Evolutionary conservation across 1,284 basidiomycete species (phyloP).

Genomic region (Trichosporon sp.): DNA sequence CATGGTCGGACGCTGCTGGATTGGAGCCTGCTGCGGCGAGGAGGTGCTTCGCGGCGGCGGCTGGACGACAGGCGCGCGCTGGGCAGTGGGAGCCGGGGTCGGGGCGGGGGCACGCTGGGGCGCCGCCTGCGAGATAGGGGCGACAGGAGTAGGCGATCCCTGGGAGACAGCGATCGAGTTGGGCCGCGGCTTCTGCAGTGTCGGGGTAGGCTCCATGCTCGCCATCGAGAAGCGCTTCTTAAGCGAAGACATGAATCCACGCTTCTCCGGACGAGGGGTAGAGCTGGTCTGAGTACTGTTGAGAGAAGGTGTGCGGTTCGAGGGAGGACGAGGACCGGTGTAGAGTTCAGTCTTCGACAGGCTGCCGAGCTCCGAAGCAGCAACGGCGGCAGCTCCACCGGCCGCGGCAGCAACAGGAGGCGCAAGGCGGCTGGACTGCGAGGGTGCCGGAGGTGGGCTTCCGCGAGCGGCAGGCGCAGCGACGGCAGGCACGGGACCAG

Average conservation of each 20-base stretch:
- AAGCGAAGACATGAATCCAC: slow-evolving; percentile 27
- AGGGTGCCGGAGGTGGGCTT: slow-evolving; percentile 10
- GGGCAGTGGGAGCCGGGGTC: background rate
- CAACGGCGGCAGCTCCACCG: background rate
- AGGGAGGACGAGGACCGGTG: slow-evolving; percentile 10
- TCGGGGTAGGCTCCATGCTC: slow-evolving; percentile 9
- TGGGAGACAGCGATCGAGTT: slow-evolving; percentile 11
- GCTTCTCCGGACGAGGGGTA: slow-evolving; percentile 21
- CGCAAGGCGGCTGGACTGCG: background rate
- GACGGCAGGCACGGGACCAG: background rate
- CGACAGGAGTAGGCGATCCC: background rate
- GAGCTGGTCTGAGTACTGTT: background rate
- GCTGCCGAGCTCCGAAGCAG: background rate
- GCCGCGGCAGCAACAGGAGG: slow-evolving; percentile 8
- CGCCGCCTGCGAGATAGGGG: background rate
- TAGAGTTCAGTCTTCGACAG: slow-evolving; percentile 4
- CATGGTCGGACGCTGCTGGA: slow-evolving; percentile 13
- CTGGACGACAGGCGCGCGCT: background rate
- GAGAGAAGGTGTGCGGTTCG: background rate
- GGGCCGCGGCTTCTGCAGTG: slow-evolving; percentile 20
- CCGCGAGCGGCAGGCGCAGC: slow-evolving; percentile 2
- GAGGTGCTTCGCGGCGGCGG: background rate
- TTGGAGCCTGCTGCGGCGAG: background rate
- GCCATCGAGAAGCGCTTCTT: slow-evolving; percentile 34
- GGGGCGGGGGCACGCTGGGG: background rate